Conservation (phyloP, 805 yeast species). For the Candida ficus region DNA sequence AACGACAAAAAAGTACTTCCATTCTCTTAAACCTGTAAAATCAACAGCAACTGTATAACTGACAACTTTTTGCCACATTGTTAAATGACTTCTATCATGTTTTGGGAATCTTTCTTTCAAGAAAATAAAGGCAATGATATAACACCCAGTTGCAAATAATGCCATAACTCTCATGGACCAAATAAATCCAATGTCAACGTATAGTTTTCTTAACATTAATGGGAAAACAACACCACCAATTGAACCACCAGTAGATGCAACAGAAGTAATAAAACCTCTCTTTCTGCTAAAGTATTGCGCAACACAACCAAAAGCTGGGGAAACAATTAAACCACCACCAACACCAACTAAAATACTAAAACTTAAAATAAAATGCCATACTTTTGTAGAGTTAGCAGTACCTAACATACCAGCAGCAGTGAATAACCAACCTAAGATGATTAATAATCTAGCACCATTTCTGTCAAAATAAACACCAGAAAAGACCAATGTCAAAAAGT, state of each 20-base stretch:
- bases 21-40: conserved; percentile 36
- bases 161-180: conserved; percentile 56
- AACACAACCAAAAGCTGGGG: conserved; percentile 55
- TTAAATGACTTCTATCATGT: conserved; percentile 21
- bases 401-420: conserved; percentile 45
- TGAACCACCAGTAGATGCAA: conserved; percentile 48
- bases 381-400: conserved; percentile 42
- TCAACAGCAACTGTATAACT: conserved; percentile 28
- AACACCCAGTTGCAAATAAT: conserved; percentile 36
- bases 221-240: conserved; percentile 54
- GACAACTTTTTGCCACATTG: conserved; percentile 23
- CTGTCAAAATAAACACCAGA: conserved; percentile 56
- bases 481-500: conserved; percentile 45
- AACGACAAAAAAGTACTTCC: conserved; percentile 37
- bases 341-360: conserved; percentile 51
- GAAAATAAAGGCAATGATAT: conserved; percentile 28
- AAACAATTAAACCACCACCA: conserved; percentile 51
- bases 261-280: conserved; percentile 50
- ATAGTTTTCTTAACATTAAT: conserved; percentile 43
- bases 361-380: conserved; percentile 57
- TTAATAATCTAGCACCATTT: conserved; percentile 41
- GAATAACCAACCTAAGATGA: conserved; percentile 37
- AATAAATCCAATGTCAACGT: conserved; percentile 39
- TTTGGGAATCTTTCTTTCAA: conserved; percentile 37
- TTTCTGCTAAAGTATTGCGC: conserved; percentile 59